Evolutionary conservation across 371 early-diverging fungal species (phyloP), one percentile per base, ranked within the genome.

Genomic region (Syncephalastrum racemosum): DNA sequence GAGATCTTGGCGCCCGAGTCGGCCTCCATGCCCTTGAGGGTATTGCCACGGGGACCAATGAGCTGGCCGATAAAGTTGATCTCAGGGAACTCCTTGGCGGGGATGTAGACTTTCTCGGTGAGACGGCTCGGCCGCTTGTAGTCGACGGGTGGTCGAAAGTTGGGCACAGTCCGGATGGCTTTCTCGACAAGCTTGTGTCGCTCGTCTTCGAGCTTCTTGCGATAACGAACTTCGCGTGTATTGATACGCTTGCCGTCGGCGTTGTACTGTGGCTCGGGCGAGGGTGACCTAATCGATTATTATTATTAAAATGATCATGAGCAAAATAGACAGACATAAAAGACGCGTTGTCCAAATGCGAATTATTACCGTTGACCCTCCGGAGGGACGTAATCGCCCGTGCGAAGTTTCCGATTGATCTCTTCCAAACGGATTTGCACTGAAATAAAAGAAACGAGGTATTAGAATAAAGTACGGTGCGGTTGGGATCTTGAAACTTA

Each of bases 11-110:
- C 89, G 10, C 95, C 96, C 2, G 95, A 91, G 36, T 95, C 95
- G 1, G 89, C 61, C 67, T 98, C 97, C 84, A 97, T 94, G 61
- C 89, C 89, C 66, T 96, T 96, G 45, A 96, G 76, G 1, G 97
- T 96, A 59, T 95, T 92, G 45, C 99, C 99, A 62, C 96, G 92
- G 20, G 99, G 99, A 18, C 99, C 97, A 66, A 97, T 94, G 50
- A 98, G 73, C 49, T 95, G 85, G 25, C 99, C 99, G 62, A 97
- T 96, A 71, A 98, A 98, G 75, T 97, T 97, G 59, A 97, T 93
- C 36, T 95, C 96, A 4, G 97, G 99, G 62, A 89, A 92, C 47
- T 97, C 96, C 59, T 87, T 91, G 41, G 87, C 92, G 39, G 99
- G 99, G 53, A 98, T 94, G 64, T 90, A 96, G n/a, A 93, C 84